Evolutionary conservation across 2,329 filamentous ascomycete genomes (phyloP).

Genomic region (Macrophomina pseudophaseolina): DNA sequence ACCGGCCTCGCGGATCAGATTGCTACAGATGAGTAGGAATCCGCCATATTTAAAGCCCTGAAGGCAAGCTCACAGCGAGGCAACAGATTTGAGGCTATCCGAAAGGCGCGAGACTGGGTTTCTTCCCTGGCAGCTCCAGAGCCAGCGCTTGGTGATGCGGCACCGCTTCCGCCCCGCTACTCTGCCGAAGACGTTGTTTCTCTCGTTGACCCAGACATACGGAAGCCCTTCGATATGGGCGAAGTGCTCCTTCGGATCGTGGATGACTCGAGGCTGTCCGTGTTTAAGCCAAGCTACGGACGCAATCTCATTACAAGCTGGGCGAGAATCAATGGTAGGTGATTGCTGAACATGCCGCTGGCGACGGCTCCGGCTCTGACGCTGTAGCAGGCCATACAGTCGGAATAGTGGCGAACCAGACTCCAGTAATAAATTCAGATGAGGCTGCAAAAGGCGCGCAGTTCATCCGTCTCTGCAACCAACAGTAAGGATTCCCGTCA

Average conservation of each 20-base stretch:
- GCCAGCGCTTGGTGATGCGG: neutral
- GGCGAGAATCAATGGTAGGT: constrained; percentile 46
- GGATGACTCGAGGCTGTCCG: constrained; percentile 46
- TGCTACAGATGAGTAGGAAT: constrained; percentile 47
- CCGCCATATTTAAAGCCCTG: neutral
- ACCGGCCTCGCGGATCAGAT: constrained; percentile 53
- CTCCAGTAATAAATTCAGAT: constrained; percentile 42
- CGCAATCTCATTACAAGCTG: constrained; percentile 31
- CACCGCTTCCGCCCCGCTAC: constrained; percentile 38
- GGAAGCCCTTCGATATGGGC: constrained; percentile 45
- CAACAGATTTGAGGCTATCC: neutral
- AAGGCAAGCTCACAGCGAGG: neutral
- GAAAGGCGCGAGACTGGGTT: neutral
- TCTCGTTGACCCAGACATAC: constrained; percentile 48
- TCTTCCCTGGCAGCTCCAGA: neutral
- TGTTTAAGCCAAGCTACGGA: constrained; percentile 51
- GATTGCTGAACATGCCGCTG: no score
- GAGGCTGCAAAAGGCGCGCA: constrained; percentile 50
- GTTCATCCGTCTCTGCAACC: constrained; percentile 53
- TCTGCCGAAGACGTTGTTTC: constrained; percentile 45
- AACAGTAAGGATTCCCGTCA: constrained; percentile 39
- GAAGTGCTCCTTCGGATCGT: constrained; percentile 51
- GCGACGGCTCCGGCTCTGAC: no score
- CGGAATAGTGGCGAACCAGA: constrained; percentile 51
- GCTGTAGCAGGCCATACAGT: constrained; percentile 37